These are phyloP conservation scores for Davidsoniella neocaledoniae DNA, from an alignment of 2,329 filamentous ascomycete genomes.

Conservation along the genomic window DNA sequence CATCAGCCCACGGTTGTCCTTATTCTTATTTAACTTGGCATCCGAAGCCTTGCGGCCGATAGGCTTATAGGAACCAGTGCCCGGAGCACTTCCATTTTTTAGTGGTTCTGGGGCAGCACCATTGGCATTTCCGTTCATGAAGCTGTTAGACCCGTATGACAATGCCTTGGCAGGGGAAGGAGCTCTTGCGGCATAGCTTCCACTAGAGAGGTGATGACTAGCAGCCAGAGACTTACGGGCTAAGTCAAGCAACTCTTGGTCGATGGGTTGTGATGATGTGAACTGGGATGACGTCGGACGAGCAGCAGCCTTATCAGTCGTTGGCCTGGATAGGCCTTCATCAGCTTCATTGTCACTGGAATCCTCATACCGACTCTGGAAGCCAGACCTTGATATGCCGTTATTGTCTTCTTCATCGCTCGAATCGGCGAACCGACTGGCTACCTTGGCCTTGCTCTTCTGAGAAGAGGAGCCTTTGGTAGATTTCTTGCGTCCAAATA, in stretches of 20 bases:
- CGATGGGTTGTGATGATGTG: conserved; percentile 1
- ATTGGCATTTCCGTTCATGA: not conserved
- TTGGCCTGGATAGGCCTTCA: conserved; percentile 5
- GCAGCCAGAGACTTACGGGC: conserved; percentile 3
- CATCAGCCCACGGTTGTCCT: conserved; percentile 26
- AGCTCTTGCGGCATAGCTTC: conserved; percentile 4
- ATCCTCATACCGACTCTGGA: conserved; percentile 39
- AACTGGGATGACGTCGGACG: not conserved
- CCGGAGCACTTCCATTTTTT: too few relatives aligned
- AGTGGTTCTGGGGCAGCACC: not conserved
- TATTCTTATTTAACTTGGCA: conserved; percentile 15
- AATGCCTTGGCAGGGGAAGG: conserved; percentile 25
- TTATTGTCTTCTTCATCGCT: conserved; percentile 43
- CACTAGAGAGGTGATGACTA: not conserved
- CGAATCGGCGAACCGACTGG: conserved; percentile 51
- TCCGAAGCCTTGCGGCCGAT: conserved; percentile 15
- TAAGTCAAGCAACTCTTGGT: not conserved
- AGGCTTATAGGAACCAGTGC: not conserved
- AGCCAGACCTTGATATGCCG: not conserved
- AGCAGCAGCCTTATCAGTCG: not conserved
- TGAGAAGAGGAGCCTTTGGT: conserved; percentile 22
- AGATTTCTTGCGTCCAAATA: conserved; percentile 24
- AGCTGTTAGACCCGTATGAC: not conserved
- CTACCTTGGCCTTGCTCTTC: not conserved
- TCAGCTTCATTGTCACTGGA: conserved; percentile 43